Conservation (phyloP, 1,284 basidiomycete genomes). For the Moesziomyces aphidis region DNA sequence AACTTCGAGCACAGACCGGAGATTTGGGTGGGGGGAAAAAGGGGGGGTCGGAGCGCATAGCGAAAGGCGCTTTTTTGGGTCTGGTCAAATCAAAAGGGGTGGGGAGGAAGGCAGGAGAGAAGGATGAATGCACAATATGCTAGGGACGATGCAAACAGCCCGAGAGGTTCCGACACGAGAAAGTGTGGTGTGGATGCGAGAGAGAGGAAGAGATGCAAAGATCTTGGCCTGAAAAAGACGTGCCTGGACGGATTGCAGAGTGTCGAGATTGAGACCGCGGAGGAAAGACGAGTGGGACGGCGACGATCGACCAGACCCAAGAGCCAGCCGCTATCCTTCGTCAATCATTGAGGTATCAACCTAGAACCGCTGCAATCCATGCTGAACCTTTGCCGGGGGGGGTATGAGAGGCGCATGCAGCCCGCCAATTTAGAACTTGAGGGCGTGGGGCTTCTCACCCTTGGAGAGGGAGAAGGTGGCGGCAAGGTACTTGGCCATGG, state of each 20-base stretch:
- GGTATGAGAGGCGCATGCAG: constrained; percentile 16
- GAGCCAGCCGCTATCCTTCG: constrained; percentile 11
- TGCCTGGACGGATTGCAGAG: not conserved
- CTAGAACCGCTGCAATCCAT: not conserved
- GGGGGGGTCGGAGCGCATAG: not conserved
- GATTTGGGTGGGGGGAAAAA: constrained; percentile 4
- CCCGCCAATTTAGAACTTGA: constrained; percentile 77
- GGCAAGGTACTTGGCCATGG: constrained; percentile 92
- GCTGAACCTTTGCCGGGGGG: not conserved
- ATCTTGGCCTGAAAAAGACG: not conserved
- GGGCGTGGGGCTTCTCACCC: constrained; percentile 87
- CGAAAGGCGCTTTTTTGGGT: constrained; percentile 35
- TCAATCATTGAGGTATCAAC: not conserved
- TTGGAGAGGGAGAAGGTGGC: constrained; percentile 94
- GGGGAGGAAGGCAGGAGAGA: constrained; percentile 1
- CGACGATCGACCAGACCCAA: constrained; percentile 29
- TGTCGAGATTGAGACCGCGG: not conserved
- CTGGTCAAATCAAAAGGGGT: constrained; percentile 25
- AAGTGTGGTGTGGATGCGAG: not conserved
- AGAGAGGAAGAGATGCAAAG: not conserved
- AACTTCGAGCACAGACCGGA: not conserved
- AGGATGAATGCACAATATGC: constrained; percentile 12
- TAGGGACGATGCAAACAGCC: constrained; percentile 9
- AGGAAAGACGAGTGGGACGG: constrained; percentile 10
- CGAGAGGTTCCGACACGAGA: not conserved